phyloP scores from a whole-genome alignment of 129 eudicot species.

The Gnaphalium uliginosum region DNA sequence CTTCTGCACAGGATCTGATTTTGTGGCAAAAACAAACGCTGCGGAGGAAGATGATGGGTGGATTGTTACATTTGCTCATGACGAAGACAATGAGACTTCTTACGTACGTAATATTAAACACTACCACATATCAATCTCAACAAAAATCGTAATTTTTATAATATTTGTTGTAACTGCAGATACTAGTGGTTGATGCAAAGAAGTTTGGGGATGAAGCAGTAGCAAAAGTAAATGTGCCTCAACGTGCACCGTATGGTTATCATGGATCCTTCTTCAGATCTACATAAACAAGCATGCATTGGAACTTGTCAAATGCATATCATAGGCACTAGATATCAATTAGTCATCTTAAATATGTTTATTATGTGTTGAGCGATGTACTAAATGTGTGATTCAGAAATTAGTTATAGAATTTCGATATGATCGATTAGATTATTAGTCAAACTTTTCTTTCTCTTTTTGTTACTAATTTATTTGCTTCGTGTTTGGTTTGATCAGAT shows the following conservation, averaged over 20 bases:
- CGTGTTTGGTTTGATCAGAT: too few species aligned
- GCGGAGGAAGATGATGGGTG: slow-evolving; percentile 62
- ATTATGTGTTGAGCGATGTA: too few species aligned
- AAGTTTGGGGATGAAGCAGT: slow-evolving; percentile 38
- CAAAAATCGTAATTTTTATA: background rate
- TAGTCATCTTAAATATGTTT: too few species aligned
- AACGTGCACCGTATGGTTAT: slow-evolving; percentile 52
- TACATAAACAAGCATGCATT: background rate
- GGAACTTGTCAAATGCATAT: background rate
- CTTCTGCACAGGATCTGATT: slow-evolving; percentile 47
- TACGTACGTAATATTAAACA: background rate
- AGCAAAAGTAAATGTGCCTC: slow-evolving; percentile 41
- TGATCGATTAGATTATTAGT: too few species aligned
- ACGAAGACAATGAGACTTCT: slow-evolving; percentile 46
- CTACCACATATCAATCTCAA: background rate
- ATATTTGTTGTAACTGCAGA: slow-evolving; percentile 16
- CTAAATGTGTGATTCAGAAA: too few species aligned
- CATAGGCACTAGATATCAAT: too few species aligned
- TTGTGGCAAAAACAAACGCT: slow-evolving; percentile 39
- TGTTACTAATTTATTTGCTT: too few species aligned
- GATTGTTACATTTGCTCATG: slow-evolving; percentile 49
- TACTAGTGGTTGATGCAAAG: slow-evolving; percentile 48
- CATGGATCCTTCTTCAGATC: slow-evolving; percentile 44
- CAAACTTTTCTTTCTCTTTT: too few species aligned
- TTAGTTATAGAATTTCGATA: too few species aligned